These are phyloP conservation scores for Eucalyptus regnans DNA, from an alignment of 345 rosid genomes.

Conservation along the genomic window DNA sequence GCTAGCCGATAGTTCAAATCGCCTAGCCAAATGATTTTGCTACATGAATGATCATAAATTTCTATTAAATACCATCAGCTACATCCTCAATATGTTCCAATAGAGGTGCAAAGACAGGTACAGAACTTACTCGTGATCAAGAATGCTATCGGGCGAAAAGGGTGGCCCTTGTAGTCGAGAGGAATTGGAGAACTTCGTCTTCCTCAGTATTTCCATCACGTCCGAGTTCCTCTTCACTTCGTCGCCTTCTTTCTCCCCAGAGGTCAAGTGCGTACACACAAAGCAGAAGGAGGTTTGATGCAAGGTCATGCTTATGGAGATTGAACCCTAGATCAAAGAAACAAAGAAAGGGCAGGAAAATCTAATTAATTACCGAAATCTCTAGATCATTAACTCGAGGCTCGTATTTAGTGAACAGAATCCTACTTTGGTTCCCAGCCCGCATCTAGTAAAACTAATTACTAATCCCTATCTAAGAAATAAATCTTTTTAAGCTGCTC, in stretches of 20 bases:
- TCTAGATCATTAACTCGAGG: background rate
- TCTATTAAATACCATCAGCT: background rate
- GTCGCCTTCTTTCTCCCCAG: conserved; percentile 92
- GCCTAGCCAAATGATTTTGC: conserved; percentile 92
- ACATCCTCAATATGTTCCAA: background rate
- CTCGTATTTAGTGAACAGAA: background rate
- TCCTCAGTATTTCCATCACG: conserved; percentile 68
- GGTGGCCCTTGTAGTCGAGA: conserved; percentile 9
- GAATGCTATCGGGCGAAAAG: conserved; percentile 37
- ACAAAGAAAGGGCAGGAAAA: background rate
- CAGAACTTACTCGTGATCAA: conserved; percentile 76
- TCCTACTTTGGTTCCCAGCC: background rate
- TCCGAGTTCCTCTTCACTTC: conserved; percentile 72
- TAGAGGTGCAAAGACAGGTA: background rate
- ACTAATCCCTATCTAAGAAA: background rate
- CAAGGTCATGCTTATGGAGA: conserved; percentile 78
- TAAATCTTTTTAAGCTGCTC: background rate
- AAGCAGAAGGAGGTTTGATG: conserved; percentile 67
- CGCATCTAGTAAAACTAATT: background rate
- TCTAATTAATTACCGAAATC: background rate
- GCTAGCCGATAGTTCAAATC: conserved; percentile 93
- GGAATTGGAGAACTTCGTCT: conserved; percentile 51
- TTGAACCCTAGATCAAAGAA: conserved; percentile 46
- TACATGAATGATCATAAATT: conserved; percentile 1
- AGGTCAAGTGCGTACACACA: conserved; percentile 81